These are phyloP conservation scores for Nemania diffusa DNA, from an alignment of 2,329 filamentous ascomycete species.

Conservation along the genomic window DNA sequence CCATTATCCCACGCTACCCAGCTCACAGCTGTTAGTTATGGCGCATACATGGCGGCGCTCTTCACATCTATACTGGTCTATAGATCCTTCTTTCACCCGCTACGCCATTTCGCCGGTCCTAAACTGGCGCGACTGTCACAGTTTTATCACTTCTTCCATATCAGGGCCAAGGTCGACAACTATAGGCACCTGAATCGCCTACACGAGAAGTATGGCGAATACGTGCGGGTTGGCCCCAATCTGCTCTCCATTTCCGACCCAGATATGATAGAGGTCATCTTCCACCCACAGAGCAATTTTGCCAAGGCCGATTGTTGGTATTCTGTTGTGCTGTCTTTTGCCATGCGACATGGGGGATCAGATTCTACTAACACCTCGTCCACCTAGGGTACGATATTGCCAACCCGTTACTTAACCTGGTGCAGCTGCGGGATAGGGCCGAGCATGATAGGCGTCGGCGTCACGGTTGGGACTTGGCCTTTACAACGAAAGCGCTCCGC, in stretches of 20 bases:
- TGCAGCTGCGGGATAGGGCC: constrained; percentile 30
- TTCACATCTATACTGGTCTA: constrained; percentile 35
- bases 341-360: not conserved
- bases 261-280: constrained; percentile 31
- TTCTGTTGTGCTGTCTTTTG: not conserved
- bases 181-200: constrained; percentile 35
- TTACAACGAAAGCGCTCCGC: constrained; percentile 35
- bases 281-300: constrained; percentile 32
- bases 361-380: not conserved
- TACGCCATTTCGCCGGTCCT: constrained; percentile 33
- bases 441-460: constrained; percentile 36
- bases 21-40: constrained; percentile 25
- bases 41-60: constrained; percentile 33
- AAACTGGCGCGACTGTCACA: constrained; percentile 30
- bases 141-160: constrained; percentile 35
- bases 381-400: constrained; percentile 38
- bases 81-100: constrained; percentile 34
- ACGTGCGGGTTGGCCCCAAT: constrained; percentile 36
- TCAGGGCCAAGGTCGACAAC: constrained; percentile 34
- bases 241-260: constrained; percentile 36
- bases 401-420: constrained; percentile 33
- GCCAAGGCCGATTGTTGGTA: constrained; percentile 35
- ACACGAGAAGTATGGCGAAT: constrained; percentile 34
- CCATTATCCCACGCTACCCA: constrained; percentile 15
- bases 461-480: constrained; percentile 38